These are phyloP conservation scores for Iris macrosiphon DNA, from an alignment of 106 monocot genomes.

Conservation along the genomic window DNA sequence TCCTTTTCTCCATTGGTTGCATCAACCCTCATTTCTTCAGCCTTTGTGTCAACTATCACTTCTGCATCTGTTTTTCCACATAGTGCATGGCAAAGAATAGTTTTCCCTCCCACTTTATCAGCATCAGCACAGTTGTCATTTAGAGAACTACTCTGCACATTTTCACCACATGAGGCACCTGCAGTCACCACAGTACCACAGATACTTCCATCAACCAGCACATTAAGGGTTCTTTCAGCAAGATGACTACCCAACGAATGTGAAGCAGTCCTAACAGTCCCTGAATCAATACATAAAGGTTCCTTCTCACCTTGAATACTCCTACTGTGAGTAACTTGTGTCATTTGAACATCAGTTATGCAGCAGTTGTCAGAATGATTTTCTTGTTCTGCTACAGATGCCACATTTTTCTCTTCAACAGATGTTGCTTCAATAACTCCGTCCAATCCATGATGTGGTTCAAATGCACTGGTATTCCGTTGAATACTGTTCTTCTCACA, in stretches of 20 bases:
- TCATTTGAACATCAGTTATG: constrained; percentile 6
- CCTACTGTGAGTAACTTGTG: not conserved
- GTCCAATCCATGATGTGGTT: constrained; percentile 3
- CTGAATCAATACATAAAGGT: constrained; percentile 1
- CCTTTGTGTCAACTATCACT: constrained; percentile 9
- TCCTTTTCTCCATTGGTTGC: no score
- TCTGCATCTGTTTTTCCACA: constrained; percentile 3
- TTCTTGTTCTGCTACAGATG: constrained; percentile 2
- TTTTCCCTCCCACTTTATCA: not conserved
- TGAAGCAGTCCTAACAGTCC: not conserved
- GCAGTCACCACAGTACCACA: not conserved
- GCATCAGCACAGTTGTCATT: not conserved
- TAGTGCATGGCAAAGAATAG: not conserved
- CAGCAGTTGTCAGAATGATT: constrained; percentile 1
- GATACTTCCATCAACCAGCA: constrained; percentile 8
- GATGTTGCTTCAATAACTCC: constrained; percentile 1
- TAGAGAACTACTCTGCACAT: not conserved
- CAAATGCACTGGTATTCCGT: not conserved
- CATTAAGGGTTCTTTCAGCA: constrained; percentile 13
- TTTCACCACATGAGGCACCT: constrained; percentile 8
- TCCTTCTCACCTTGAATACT: constrained; percentile 12
- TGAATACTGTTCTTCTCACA: not conserved
- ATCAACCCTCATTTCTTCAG: no score
- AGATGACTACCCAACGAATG: not conserved
- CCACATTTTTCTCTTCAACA: constrained; percentile 9